Base-by-base conservation (phyloP, 2,329 filamentous ascomycete species). In the Cordyceps militaris region DNA sequence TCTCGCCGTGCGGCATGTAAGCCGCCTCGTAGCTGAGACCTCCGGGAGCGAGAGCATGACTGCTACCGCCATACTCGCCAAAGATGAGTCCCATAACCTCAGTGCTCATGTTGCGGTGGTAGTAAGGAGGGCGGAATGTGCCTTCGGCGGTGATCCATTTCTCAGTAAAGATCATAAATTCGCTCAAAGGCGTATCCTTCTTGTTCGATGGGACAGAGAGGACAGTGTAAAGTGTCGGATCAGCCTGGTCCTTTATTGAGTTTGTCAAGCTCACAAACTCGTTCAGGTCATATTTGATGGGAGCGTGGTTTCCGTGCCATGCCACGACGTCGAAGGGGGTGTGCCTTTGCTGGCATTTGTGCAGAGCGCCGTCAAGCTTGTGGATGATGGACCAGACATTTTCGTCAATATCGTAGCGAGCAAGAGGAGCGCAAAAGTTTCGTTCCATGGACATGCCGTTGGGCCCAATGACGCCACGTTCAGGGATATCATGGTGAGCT, bases 251-350 rank as follows among this genome's bases (percentile, higher is more conserved):
- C 63, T 78, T 79, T 8, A 76, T 79, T 52, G 83, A 78, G 61
- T 75, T 77, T 52, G 81, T 84, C 68, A 82, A 70, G 70, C 79
- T 78, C 76, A 86, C 66, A 74, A 86, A 72, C 58, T 79, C 80
- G 8, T 77, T 79, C 4, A 82, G 66, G 52, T 79, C 79, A 64
- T 83, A 83, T 66, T 82, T 82, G 69, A 76, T 81, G 0, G 79
- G 79, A 56, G 83, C 82, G 63, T 87, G 86, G 53, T 81, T 84
- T n/a, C 85, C 85, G 63, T 88, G 85, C 85, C 86, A 88, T 2
- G 84, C 85, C 0, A 88, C 83, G 1, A 88, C 85, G 63, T 89
- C 85, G 64, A 88, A 89, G 0, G 86, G 86, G 2, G 79, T 84
- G 66, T 88, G 85, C 23, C 74, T 74, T 66, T 89, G 86, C 23